phyloP scores from a whole-genome alignment of 371 early-diverging fungal species.

The Mycotypha africana region DNA sequence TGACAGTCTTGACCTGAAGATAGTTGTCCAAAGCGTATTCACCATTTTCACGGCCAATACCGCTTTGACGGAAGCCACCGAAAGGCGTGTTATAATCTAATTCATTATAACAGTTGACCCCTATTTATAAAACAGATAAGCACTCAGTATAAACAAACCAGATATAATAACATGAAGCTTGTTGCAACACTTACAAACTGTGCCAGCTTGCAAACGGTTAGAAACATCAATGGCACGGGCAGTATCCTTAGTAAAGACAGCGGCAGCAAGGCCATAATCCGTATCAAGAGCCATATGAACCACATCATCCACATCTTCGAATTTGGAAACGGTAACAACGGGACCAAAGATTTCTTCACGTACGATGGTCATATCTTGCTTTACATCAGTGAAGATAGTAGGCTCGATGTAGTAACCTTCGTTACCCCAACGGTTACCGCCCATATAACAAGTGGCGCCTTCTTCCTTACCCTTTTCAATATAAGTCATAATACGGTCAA shows the following conservation, averaged over 20 bases:
- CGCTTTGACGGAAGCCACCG: conserved; percentile 85
- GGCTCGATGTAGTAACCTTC: conserved; percentile 50
- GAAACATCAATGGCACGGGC: conserved; percentile 63
- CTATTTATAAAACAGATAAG: neutral
- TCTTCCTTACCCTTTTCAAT: conserved; percentile 46
- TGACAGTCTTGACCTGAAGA: conserved; percentile 43
- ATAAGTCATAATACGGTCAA: conserved; percentile 59
- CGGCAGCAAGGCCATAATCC: conserved; percentile 74
- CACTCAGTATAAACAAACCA: neutral
- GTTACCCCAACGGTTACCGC: conserved; percentile 41
- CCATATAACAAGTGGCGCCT: conserved; percentile 45
- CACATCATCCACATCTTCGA: conserved; percentile 65
- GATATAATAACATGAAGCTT: conserved; percentile 7
- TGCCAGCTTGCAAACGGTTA: conserved; percentile 57
- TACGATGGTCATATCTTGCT: conserved; percentile 53
- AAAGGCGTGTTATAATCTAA: conserved; percentile 54
- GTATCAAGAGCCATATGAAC: conserved; percentile 67
- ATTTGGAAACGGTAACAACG: conserved; percentile 63
- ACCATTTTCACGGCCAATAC: conserved; percentile 79
- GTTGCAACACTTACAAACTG: conserved; percentile 51
- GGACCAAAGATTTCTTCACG: conserved; percentile 82
- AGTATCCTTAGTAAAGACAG: conserved; percentile 74
- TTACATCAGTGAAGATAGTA: conserved; percentile 42
- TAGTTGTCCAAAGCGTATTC: conserved; percentile 71
- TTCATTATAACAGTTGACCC: conserved; percentile 39